These are phyloP conservation scores for Scleromitrula shiraiana DNA, from an alignment of 2,329 filamentous ascomycete genomes.

Conservation along the genomic window DNA sequence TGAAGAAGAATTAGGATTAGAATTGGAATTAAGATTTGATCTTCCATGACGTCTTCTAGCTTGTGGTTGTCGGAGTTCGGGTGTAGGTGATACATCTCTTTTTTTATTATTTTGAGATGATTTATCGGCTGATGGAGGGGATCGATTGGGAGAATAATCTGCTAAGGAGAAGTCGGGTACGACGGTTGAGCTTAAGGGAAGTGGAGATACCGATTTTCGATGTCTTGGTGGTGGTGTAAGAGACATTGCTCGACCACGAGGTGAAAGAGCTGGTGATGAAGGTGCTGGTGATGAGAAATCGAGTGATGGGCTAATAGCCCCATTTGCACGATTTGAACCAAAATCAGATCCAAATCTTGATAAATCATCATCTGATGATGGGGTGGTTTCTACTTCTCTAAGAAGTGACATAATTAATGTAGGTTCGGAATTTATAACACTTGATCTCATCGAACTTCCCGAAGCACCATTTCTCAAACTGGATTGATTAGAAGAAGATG, in stretches of 20 bases:
- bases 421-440: slow-evolving; percentile 42
- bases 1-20: slow-evolving; percentile 42
- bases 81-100: slow-evolving; percentile 17
- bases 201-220: slow-evolving; percentile 55
- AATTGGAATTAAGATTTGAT: no score
- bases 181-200: slow-evolving; percentile 62
- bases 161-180: slow-evolving; percentile 68
- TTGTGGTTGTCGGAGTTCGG: slow-evolving; percentile 27
- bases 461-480: not conserved
- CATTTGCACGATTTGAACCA: slow-evolving; percentile 16
- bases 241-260: slow-evolving; percentile 58
- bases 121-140: slow-evolving; percentile 28
- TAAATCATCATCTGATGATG: slow-evolving; percentile 49
- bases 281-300: slow-evolving; percentile 57
- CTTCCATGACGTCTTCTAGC: slow-evolving; percentile 25
- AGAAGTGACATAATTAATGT: slow-evolving; percentile 82
- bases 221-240: slow-evolving; percentile 60
- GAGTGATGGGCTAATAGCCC: slow-evolving; percentile 29
- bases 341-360: slow-evolving; percentile 19
- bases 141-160: slow-evolving; percentile 61
- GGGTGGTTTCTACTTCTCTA: slow-evolving; percentile 71
- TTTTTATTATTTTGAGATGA: slow-evolving; percentile 22
- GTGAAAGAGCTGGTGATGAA: slow-evolving; percentile 53
- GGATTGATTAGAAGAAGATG: not conserved
- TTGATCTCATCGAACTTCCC: not conserved